Evolutionary conservation across 495 filamentous ascomycete species (phyloP).

Genomic region (Aspergillus diversus): DNA sequence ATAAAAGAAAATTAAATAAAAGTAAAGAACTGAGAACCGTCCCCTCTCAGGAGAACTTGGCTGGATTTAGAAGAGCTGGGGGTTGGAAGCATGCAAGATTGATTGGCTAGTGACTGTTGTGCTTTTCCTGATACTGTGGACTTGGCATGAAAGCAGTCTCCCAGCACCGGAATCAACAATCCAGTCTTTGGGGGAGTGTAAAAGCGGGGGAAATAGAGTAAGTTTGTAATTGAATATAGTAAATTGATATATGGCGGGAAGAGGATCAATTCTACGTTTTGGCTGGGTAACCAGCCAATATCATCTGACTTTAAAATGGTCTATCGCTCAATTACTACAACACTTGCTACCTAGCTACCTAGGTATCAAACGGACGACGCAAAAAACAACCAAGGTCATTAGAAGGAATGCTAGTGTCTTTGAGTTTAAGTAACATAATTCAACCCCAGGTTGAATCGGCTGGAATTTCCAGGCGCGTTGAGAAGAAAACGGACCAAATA

Average conservation of each 20-base stretch:
- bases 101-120: slow-evolving; percentile 18
- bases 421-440: slow-evolving; percentile 12
- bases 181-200: not conserved
- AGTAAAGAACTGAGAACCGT: not conserved
- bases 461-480: not conserved
- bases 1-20: not conserved
- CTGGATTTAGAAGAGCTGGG: slow-evolving; percentile 2
- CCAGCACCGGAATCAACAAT: slow-evolving; percentile 8
- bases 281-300: not conserved
- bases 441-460: not conserved
- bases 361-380: not conserved
- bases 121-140: slow-evolving; percentile 1
- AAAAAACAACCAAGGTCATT: slow-evolving; percentile 11
- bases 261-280: not conserved
- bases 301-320: not conserved
- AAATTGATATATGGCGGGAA: not conserved
- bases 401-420: slow-evolving; percentile 12
- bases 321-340: not conserved
- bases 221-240: no score
- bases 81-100: slow-evolving; percentile 15
- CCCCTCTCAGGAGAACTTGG: not conserved
- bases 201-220: no score
- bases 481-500: not conserved
- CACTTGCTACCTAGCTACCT: not conserved
- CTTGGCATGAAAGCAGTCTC: slow-evolving; percentile 13